phyloP scores from a whole-genome alignment of 768 basidiomycete species.

The Cyathus striatus region DNA sequence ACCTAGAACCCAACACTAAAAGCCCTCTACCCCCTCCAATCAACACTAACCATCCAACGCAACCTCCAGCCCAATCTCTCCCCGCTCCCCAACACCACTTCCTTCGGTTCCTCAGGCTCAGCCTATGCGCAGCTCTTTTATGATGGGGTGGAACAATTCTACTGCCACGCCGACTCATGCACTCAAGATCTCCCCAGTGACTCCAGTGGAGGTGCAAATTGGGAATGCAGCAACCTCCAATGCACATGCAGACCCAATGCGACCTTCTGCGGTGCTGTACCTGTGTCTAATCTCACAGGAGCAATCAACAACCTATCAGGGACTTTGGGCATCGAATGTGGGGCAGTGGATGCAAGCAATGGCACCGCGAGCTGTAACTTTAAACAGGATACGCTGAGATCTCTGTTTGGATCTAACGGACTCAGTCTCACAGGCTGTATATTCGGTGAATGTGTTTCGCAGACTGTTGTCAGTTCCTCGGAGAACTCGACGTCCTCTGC shows the following conservation, averaged over 20 bases:
- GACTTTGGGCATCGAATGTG: constrained; percentile 65
- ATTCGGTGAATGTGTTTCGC: constrained; percentile 87
- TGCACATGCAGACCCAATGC: constrained; percentile 72
- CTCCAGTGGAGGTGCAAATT: constrained; percentile 40
- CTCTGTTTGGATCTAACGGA: constrained; percentile 69
- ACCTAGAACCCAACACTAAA: constrained; percentile 80
- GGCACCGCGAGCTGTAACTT: constrained; percentile 65
- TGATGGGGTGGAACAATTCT: constrained; percentile 84
- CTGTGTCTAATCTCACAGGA: constrained; percentile 41
- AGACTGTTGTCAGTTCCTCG: constrained; percentile 65
- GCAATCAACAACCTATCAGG: constrained; percentile 67
- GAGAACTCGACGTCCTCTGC: constrained; percentile 27
- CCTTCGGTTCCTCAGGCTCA: constrained; percentile 48
- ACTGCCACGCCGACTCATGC: constrained; percentile 71
- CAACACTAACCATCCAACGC: constrained; percentile 77
- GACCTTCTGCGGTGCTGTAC: constrained; percentile 66
- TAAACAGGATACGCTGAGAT: constrained; percentile 62
- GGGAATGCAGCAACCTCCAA: constrained; percentile 67
- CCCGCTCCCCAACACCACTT: constrained; percentile 57
- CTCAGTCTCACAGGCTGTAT: constrained; percentile 69
- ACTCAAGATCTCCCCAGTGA: constrained; percentile 43
- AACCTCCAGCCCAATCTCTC: constrained; percentile 66
- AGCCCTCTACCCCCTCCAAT: constrained; percentile 61
- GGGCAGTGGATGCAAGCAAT: constrained; percentile 33
- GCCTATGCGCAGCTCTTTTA: constrained; percentile 74